A percentile compares a stretch with the other conserved stretches of the same genome.
Evolutionary conservation across 2,329 filamentous ascomycete species (phyloP).

Genomic region (Rhynchosporium agropyri): DNA sequence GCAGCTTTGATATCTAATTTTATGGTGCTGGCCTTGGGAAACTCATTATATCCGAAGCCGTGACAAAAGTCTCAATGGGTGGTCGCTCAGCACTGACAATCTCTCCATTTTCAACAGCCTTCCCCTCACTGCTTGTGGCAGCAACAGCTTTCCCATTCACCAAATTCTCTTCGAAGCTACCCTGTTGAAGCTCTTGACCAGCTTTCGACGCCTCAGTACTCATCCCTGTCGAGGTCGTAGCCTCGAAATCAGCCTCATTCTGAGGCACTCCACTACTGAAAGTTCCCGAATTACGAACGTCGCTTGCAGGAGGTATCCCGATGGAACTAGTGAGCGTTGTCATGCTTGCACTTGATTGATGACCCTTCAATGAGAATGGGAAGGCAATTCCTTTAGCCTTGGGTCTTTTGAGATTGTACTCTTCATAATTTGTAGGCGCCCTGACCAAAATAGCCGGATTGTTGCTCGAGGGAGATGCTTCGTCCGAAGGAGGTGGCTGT

Average conservation of each 20-base stretch:
- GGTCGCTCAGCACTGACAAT: slow-evolving; percentile 43
- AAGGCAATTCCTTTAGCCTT: slow-evolving; percentile 70
- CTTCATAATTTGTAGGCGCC: slow-evolving; percentile 29
- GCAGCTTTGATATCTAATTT: not conserved
- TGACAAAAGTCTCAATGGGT: slow-evolving; percentile 57
- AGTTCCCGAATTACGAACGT: slow-evolving; percentile 29
- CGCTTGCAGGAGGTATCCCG: slow-evolving; percentile 32
- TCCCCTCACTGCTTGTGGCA: slow-evolving; percentile 3
- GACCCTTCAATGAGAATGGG: slow-evolving; percentile 69
- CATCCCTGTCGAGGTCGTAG: slow-evolving; percentile 12
- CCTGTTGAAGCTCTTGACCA: slow-evolving; percentile 4
- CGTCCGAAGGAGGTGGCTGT: not conserved
- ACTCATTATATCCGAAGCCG: slow-evolving; percentile 42
- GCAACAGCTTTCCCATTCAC: slow-evolving; percentile 10
- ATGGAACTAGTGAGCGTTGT: slow-evolving; percentile 57
- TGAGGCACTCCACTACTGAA: slow-evolving; percentile 30
- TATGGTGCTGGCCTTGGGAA: slow-evolving; percentile 4
- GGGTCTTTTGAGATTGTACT: slow-evolving; percentile 61
- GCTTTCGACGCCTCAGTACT: slow-evolving; percentile 17
- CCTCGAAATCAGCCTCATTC: slow-evolving; percentile 22
- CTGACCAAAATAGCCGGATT: slow-evolving; percentile 30
- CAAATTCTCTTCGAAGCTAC: not conserved
- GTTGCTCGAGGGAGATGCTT: not conserved
- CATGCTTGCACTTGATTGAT: slow-evolving; percentile 66
- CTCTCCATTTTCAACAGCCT: slow-evolving; percentile 31